These are phyloP conservation scores for Phytopythium vexans DNA, from an alignment of 352 stramenopile genomes.

Conservation along the genomic window DNA sequence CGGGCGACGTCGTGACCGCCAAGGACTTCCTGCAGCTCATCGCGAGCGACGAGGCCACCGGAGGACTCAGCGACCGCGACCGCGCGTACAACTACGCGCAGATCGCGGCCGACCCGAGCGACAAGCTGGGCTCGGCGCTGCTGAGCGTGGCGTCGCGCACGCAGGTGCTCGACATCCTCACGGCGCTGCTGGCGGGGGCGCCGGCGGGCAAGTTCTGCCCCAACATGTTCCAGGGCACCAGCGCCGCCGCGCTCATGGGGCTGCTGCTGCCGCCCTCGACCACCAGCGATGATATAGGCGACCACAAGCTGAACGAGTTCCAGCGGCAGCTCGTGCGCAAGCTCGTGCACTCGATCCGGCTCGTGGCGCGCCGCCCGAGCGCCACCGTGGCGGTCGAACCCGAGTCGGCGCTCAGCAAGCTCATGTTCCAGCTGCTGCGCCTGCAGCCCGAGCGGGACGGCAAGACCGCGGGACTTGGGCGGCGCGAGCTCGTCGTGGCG, in stretches of 20 bases:
- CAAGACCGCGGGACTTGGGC: conserved; percentile 6
- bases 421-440: conserved; percentile 56
- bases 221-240: conserved; percentile 70
- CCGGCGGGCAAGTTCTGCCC: conserved; percentile 53
- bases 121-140: conserved; percentile 40
- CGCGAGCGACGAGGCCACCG: conserved; percentile 28
- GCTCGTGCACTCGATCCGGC: conserved; percentile 47
- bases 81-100: conserved; percentile 67
- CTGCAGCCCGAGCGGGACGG: not conserved
- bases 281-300: conserved; percentile 7
- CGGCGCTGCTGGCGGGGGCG: conserved; percentile 48
- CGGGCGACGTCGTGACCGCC: conserved; percentile 54
- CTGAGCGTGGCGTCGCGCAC: conserved; percentile 48
- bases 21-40: conserved; percentile 61
- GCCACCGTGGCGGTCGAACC: conserved; percentile 25
- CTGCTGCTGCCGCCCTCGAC: conserved; percentile 20
- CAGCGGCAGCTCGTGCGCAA: conserved; percentile 46
- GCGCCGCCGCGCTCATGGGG: conserved; percentile 42
- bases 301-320: conserved; percentile 33
- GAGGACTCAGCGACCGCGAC: conserved; percentile 37
- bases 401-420: conserved; percentile 46
- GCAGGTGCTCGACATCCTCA: conserved; percentile 65
- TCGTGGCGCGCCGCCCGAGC: conserved; percentile 31
- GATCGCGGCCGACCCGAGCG: conserved; percentile 43
- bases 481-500: too few species aligned